Conservation (phyloP, 2,329 filamentous ascomycete genomes). For the Chalara sp. region DNA sequence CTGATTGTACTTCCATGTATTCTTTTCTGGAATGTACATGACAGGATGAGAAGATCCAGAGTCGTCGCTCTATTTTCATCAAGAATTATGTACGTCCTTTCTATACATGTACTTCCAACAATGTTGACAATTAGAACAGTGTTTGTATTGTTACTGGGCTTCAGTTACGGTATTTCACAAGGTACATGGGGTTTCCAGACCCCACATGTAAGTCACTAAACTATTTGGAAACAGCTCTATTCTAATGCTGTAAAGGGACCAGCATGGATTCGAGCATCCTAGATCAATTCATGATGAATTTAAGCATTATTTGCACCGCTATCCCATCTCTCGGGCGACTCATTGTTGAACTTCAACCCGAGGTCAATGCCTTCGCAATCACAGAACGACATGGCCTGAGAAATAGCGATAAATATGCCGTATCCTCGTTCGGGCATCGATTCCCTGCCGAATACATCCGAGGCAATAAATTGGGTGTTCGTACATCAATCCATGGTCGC, state of each 20-base stretch:
- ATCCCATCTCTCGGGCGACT: constrained; percentile 3
- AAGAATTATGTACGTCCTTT: neutral
- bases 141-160: neutral
- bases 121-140: neutral
- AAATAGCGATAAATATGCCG: neutral
- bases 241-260: neutral
- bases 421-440: neutral
- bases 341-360: constrained; percentile 3
- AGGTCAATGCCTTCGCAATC: constrained; percentile 2
- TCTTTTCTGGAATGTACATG: constrained; percentile 1
- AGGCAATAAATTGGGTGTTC: neutral
- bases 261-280: neutral
- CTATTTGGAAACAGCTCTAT: neutral
- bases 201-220: neutral
- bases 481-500: neutral
- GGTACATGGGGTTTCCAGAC: neutral
- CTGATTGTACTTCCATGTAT: neutral
- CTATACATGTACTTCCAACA: neutral
- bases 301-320: constrained; percentile 1
- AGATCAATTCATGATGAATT: constrained; percentile 2
- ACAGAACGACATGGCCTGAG: constrained; percentile 1
- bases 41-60: neutral
- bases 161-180: neutral
- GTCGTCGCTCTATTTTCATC: constrained; percentile 1
- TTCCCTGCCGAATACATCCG: neutral